These are phyloP conservation scores for Saturnispora gosingensis DNA, from an alignment of 805 yeast genomes.

Conservation along the genomic window DNA sequence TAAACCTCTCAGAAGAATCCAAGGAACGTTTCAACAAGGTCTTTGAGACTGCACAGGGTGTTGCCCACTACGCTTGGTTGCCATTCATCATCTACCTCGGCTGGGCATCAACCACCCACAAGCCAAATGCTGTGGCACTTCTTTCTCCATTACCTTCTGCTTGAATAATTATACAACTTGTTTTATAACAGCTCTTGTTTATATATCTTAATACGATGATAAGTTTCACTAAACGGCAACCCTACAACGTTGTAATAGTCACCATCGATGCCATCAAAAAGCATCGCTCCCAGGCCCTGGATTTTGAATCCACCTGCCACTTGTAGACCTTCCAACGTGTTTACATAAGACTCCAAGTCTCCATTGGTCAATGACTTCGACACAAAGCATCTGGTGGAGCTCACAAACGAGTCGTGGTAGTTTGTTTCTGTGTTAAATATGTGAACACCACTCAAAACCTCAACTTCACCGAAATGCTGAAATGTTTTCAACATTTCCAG, in stretches of 20 bases:
- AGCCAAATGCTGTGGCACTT: constrained; percentile 70
- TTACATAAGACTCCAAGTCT: constrained; percentile 54
- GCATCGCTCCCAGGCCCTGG: constrained; percentile 62
- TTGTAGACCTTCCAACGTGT: constrained; percentile 59
- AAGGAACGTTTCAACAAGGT: constrained; percentile 82
- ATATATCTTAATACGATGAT: constrained; percentile 3
- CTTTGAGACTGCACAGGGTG: constrained; percentile 72
- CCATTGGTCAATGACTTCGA: constrained; percentile 40
- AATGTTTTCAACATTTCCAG: constrained; percentile 39
- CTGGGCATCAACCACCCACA: constrained; percentile 71
- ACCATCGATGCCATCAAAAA: constrained; percentile 59
- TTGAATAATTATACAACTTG: constrained; percentile 24
- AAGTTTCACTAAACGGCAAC: constrained; percentile 48
- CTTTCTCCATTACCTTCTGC: constrained; percentile 76
- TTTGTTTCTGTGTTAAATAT: constrained; percentile 25
- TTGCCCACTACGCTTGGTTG: constrained; percentile 94
- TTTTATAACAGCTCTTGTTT: background rate
- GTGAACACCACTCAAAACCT: constrained; percentile 47
- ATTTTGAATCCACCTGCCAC: constrained; percentile 93
- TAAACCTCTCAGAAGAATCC: constrained; percentile 38
- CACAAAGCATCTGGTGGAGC: constrained; percentile 27
- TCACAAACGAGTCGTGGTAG: constrained; percentile 9
- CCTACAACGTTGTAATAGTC: constrained; percentile 87
- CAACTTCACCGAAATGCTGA: constrained; percentile 30
- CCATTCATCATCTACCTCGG: constrained; percentile 92